These are phyloP conservation scores for Aureobasidium sp. DNA, from an alignment of 2,329 filamentous ascomycete species.

Conservation along the genomic window DNA sequence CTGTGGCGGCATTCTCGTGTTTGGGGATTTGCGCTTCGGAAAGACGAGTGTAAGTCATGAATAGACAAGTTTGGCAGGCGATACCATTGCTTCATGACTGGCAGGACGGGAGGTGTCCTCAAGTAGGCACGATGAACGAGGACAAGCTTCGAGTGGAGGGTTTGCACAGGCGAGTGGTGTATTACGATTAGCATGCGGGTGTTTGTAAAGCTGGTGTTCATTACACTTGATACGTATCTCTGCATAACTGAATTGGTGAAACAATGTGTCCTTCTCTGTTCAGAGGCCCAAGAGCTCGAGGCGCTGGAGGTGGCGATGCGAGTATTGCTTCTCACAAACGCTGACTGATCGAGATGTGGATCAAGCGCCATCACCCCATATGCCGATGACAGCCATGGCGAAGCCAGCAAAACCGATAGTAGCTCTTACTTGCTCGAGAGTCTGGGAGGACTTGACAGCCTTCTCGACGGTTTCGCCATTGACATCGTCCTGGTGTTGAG, in stretches of 20 bases:
- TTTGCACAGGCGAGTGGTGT: not conserved
- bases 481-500: slow-evolving; percentile 30
- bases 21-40: too few relatives aligned
- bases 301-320: not conserved
- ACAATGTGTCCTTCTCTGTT: not conserved
- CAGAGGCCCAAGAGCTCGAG: not conserved
- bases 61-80: too few relatives aligned
- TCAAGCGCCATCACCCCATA: slow-evolving; percentile 39
- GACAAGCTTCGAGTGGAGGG: not conserved
- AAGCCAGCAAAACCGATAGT: slow-evolving; percentile 36
- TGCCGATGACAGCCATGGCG: slow-evolving; percentile 37
- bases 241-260: not conserved
- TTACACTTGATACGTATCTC: not conserved
- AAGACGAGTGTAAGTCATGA: too few relatives aligned
- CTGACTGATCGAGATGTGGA: not conserved
- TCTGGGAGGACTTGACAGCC: slow-evolving; percentile 34
- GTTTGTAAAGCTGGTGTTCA: not conserved
- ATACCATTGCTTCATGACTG: too few relatives aligned
- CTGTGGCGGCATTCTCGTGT: too few relatives aligned
- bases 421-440: slow-evolving; percentile 34
- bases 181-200: not conserved
- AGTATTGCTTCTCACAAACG: not conserved
- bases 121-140: not conserved
- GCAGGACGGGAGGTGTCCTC: too few relatives aligned
- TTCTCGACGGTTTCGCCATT: slow-evolving; percentile 43